Evolutionary conservation across 2,329 filamentous ascomycete species (phyloP).

Genomic region (Furcasterigmium sp.): DNA sequence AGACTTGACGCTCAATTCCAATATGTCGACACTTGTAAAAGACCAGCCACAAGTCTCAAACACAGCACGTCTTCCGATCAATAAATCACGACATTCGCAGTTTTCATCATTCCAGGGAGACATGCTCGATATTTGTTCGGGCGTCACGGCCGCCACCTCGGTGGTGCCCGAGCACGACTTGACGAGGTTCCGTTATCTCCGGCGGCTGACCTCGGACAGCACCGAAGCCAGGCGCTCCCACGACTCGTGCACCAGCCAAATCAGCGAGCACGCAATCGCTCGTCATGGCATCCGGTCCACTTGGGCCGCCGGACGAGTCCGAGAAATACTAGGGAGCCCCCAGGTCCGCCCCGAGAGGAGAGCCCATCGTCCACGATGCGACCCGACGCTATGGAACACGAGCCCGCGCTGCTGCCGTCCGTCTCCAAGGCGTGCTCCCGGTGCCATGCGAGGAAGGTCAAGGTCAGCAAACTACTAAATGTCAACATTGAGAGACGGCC

Average conservation of each 20-base stretch:
- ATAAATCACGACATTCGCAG: background rate
- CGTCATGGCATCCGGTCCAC: background rate
- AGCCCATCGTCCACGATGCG: too few species aligned
- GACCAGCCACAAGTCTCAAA: background rate
- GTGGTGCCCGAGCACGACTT: background rate
- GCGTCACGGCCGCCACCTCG: background rate
- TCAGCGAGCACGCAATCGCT: background rate
- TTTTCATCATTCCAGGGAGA: background rate
- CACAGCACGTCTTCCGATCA: background rate
- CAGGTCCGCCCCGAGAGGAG: too few species aligned
- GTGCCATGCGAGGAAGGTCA: conserved; percentile 14
- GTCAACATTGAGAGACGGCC: too few species aligned
- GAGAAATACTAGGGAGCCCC: background rate
- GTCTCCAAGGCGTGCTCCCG: conserved; percentile 10
- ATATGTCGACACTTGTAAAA: background rate
- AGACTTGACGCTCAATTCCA: background rate
- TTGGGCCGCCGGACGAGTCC: background rate
- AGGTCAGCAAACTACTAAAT: too few species aligned
- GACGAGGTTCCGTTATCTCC: background rate
- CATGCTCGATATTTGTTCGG: too few species aligned
- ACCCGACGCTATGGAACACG: background rate
- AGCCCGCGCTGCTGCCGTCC: conserved; percentile 3
- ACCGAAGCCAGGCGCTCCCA: background rate
- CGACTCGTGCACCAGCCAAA: background rate
- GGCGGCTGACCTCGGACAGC: background rate